These are phyloP conservation scores for Colletotrichum sp. DNA, from an alignment of 2,329 filamentous ascomycete genomes.

Conservation along the genomic window DNA sequence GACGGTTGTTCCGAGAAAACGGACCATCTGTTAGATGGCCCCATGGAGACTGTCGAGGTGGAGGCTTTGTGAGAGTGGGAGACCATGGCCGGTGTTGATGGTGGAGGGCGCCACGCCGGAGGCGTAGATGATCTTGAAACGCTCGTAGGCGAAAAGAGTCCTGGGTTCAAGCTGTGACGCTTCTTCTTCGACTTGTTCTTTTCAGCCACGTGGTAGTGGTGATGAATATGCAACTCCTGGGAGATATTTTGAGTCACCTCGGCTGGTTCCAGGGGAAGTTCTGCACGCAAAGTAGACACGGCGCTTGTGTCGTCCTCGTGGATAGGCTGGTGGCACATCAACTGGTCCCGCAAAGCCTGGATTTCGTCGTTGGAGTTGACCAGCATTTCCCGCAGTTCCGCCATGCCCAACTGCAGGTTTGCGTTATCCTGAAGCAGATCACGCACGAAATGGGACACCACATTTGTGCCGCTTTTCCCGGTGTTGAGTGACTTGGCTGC, in stretches of 20 bases:
- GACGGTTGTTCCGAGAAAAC: constrained; percentile 64
- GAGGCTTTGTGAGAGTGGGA: constrained; percentile 54
- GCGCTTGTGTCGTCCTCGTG: constrained; percentile 44
- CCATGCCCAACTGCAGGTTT: constrained; percentile 88
- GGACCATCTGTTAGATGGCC: constrained; percentile 65
- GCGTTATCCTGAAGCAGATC: constrained; percentile 96
- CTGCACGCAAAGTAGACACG: constrained; percentile 69
- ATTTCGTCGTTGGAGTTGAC: constrained; percentile 94
- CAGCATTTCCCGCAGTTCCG: constrained; percentile 89
- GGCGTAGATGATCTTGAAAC: constrained; percentile 46
- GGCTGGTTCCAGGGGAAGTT: constrained; percentile 59
- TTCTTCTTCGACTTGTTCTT: constrained; percentile 74
- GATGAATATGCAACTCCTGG: constrained; percentile 88
- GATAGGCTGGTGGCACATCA: constrained; percentile 78
- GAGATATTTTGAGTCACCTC: constrained; percentile 48
- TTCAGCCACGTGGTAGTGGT: constrained; percentile 82
- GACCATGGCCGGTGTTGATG: constrained; percentile 43
- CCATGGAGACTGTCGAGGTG: constrained; percentile 50
- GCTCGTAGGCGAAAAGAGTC: constrained; percentile 63
- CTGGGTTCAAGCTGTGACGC: constrained; percentile 66
- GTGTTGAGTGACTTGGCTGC: constrained; percentile 69
- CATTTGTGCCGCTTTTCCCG: constrained; percentile 64
- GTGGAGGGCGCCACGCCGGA: constrained; percentile 41
- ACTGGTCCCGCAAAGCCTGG: constrained; percentile 81
- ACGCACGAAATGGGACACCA: constrained; percentile 95